Conservation (phyloP, 78 protist species). For the Isochrysis galbana region DNA sequence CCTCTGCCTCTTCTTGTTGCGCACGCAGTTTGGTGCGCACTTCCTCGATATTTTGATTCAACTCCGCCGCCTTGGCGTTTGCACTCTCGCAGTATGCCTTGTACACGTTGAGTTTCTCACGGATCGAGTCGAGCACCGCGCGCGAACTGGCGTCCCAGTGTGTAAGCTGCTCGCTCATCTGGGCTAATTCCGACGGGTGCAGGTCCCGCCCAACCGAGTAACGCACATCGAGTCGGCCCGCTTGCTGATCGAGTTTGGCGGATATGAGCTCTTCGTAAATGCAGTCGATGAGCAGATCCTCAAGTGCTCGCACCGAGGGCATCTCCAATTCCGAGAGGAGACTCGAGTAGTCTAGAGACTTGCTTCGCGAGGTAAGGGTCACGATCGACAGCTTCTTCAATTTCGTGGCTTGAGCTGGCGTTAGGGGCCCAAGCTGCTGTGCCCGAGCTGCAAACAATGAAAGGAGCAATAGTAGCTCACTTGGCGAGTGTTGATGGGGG, state of each 20-base stretch:
- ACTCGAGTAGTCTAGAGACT: neutral
- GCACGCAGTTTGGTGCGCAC: neutral
- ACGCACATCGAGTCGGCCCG: neutral
- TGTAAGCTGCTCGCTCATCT: neutral
- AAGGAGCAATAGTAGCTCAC: neutral
- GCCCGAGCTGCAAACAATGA: neutral
- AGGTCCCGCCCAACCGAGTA: conserved; percentile 21
- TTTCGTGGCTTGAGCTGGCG: neutral
- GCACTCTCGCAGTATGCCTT: neutral
- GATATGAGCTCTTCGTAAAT: conserved; percentile 13
- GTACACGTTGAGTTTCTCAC: neutral
- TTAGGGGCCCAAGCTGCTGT: neutral
- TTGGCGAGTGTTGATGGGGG: neutral
- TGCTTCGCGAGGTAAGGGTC: neutral
- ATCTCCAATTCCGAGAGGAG: neutral
- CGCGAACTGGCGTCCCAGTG: neutral
- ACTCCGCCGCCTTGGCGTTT: neutral
- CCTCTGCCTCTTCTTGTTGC: neutral
- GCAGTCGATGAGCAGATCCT: conserved; percentile 33
- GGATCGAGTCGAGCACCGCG: neutral
- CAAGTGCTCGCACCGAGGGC: neutral
- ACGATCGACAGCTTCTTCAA: conserved; percentile 23
- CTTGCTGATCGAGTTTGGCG: conserved; percentile 32
- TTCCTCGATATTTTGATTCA: neutral
- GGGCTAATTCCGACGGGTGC: neutral